Evolutionary conservation across 1,284 basidiomycete genomes (phyloP).

Genomic region (Leccinum cinnamomeum): DNA sequence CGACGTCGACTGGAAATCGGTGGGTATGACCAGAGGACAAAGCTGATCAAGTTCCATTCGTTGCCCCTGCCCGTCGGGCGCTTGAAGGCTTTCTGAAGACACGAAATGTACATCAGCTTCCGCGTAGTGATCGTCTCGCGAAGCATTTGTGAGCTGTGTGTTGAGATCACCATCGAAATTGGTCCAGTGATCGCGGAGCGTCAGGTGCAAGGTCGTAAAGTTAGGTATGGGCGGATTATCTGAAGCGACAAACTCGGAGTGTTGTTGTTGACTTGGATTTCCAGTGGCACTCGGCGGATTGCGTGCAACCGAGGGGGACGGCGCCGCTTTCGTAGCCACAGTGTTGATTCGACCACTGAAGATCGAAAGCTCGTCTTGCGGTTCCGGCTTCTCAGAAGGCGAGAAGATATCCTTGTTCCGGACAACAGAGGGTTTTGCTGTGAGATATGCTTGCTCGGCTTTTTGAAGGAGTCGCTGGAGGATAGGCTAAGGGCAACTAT

Average conservation of each 20-base stretch:
- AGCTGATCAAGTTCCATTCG: slow-evolving; percentile 13
- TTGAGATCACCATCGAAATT: slow-evolving; percentile 59
- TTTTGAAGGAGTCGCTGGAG: slow-evolving; percentile 58
- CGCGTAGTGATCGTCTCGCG: slow-evolving; percentile 36
- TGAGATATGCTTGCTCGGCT: slow-evolving; percentile 54
- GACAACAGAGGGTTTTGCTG: slow-evolving; percentile 44
- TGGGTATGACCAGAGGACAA: slow-evolving; percentile 22
- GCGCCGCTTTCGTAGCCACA: slow-evolving; percentile 44
- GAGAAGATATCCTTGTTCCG: slow-evolving; percentile 57
- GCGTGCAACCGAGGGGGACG: slow-evolving; percentile 11
- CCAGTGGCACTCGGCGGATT: background rate
- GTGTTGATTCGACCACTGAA: slow-evolving; percentile 71
- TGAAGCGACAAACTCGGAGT: background rate
- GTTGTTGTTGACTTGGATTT: background rate
- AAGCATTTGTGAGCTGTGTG: slow-evolving; percentile 51
- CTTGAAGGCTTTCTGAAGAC: slow-evolving; percentile 16
- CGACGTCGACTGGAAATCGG: slow-evolving; percentile 11
- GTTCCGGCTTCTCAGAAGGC: slow-evolving; percentile 39
- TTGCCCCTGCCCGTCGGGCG: background rate
- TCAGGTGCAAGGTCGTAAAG: slow-evolving; percentile 56
- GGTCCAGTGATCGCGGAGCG: slow-evolving; percentile 57
- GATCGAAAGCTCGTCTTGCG: slow-evolving; percentile 65
- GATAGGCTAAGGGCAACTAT: slow-evolving; percentile 48
- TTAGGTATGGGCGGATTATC: slow-evolving; percentile 16
- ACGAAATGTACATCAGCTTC: slow-evolving; percentile 38